Conservation (phyloP, 192 early-diverging fungal genomes). For the Mortierella alpina region DNA sequence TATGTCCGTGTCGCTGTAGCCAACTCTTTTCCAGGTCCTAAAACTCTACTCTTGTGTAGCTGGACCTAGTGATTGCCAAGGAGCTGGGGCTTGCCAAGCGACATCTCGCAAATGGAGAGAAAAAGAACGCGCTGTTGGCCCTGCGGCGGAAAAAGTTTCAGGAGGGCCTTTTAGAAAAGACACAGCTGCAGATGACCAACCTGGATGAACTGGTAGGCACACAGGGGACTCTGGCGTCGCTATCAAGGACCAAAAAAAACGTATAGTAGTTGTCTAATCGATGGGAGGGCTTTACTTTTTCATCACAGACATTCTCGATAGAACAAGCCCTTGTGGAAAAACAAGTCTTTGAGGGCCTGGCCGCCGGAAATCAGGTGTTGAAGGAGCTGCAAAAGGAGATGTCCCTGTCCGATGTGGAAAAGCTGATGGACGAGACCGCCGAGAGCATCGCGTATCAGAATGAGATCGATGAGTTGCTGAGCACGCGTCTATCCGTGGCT, state of each 20-base stretch:
- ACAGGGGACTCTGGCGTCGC: background rate
- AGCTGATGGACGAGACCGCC: conserved; percentile 95
- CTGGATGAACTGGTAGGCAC: conserved; percentile 85
- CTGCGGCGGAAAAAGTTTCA: conserved; percentile 98
- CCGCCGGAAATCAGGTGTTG: conserved; percentile 88
- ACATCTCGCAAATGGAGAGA: conserved; percentile 80
- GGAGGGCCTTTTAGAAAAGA: conserved; percentile 85
- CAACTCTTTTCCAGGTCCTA: no score
- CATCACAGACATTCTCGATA: conserved; percentile 75
- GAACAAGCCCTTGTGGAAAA: conserved; percentile 95
- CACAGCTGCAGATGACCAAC: conserved; percentile 88
- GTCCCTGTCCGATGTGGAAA: conserved; percentile 91
- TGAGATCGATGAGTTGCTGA: conserved; percentile 86
- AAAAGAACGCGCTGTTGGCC: conserved; percentile 85
- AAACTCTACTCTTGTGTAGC: conserved; percentile 53
- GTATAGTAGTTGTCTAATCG: no score
- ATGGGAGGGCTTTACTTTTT: background rate
- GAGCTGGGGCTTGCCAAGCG: conserved; percentile 85
- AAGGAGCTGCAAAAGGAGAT: conserved; percentile 87
- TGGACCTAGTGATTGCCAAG: conserved; percentile 81
- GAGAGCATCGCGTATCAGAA: conserved; percentile 97
- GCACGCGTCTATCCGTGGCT: conserved; percentile 76
- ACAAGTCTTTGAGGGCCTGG: conserved; percentile 85
- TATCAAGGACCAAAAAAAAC: background rate
- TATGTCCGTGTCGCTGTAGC: no score